A percentile compares a stretch with the other conserved stretches of the same genome.
Conservation (phyloP, 805 yeast species). For the Saturnispora serradocipensis region DNA sequence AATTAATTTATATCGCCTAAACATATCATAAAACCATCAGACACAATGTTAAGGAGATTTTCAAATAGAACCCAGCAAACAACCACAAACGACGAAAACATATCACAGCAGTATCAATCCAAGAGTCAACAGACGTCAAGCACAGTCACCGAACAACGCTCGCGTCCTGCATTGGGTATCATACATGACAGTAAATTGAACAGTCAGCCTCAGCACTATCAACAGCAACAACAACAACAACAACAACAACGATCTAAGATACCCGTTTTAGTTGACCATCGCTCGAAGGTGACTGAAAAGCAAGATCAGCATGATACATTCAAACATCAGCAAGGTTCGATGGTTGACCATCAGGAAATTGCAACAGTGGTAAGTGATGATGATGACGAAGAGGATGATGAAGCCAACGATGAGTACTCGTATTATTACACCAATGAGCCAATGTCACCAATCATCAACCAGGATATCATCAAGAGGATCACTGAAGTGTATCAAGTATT, state of each 20-base stretch:
- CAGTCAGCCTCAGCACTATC: constrained; percentile 8
- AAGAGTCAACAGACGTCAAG: not conserved
- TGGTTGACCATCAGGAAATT: not conserved
- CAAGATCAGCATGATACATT: not conserved
- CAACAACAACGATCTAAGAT: constrained; percentile 10
- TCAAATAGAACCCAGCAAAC: constrained; percentile 14
- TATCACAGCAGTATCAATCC: constrained; percentile 4
- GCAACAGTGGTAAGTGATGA: constrained; percentile 1
- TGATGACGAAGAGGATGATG: constrained; percentile 7
- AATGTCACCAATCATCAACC: constrained; percentile 49
- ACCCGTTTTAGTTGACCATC: constrained; percentile 14
- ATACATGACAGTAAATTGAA: constrained; percentile 22
- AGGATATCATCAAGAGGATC: constrained; percentile 40
- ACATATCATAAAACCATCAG: not conserved
- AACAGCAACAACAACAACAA: constrained; percentile 3
- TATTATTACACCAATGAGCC: constrained; percentile 31
- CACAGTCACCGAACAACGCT: not conserved
- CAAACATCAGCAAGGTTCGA: not conserved
- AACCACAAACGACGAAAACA: constrained; percentile 20
- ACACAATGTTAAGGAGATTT: constrained; percentile 14
- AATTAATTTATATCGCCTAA: not conserved
- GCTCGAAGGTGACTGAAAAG: not conserved
- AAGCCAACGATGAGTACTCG: constrained; percentile 19
- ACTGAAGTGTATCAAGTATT: constrained; percentile 42
- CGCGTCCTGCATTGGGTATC: constrained; percentile 24